phyloP scores from a whole-genome alignment of 2,329 filamentous ascomycete species.

The Blumeria hordei region DNA sequence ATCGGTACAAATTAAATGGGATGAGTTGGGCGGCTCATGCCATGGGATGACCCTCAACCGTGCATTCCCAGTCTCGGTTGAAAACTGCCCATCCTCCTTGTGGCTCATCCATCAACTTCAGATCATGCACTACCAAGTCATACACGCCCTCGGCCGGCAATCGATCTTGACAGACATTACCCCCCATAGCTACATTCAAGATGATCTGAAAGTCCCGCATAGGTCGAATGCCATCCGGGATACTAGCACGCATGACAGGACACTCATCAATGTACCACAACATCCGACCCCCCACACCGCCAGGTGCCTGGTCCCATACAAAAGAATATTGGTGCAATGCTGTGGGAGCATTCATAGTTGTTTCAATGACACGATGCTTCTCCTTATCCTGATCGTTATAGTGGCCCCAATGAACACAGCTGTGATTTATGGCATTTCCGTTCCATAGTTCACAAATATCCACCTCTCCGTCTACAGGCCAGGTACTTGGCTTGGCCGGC shows the following conservation, averaged over 20 bases:
- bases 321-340: slow-evolving; percentile 30
- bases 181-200: slow-evolving; percentile 37
- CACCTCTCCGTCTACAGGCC: slow-evolving; percentile 34
- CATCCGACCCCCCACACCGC: slow-evolving; percentile 21
- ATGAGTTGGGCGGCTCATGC: slow-evolving; percentile 6
- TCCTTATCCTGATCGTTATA: slow-evolving; percentile 27
- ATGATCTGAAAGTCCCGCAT: slow-evolving; percentile 31
- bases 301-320: slow-evolving; percentile 23
- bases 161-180: slow-evolving; percentile 29
- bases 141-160: slow-evolving; percentile 27
- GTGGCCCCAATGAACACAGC: slow-evolving; percentile 34
- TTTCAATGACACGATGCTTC: slow-evolving; percentile 31
- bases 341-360: slow-evolving; percentile 19
- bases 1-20: slow-evolving; percentile 4
- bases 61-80: slow-evolving; percentile 23
- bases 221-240: slow-evolving; percentile 26
- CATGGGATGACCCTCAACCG: slow-evolving; percentile 9
- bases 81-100: slow-evolving; percentile 30
- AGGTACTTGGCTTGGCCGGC: slow-evolving; percentile 29
- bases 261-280: slow-evolving; percentile 34
- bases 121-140: slow-evolving; percentile 27
- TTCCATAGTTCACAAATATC: slow-evolving; percentile 40
- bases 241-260: slow-evolving; percentile 29
- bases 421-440: slow-evolving; percentile 27
- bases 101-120: slow-evolving; percentile 27